Base-by-base conservation (phyloP, 2,329 filamentous ascomycete species). In the Colletotrichum nymphaeae region DNA sequence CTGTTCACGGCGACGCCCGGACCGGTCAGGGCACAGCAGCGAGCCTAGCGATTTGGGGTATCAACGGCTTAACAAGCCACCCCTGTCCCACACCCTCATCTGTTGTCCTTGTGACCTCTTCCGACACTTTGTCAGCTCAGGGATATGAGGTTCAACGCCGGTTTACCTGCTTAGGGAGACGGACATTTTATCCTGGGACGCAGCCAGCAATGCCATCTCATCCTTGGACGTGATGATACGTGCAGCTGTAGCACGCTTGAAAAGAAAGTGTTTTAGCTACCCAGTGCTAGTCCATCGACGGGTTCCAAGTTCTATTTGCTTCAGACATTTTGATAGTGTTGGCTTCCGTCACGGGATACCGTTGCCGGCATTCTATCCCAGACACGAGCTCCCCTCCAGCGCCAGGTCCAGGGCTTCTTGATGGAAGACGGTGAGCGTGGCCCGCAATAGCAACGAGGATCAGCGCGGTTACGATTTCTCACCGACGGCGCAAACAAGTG, bases 91-190 rank as follows among this genome's bases (percentile, higher is more conserved):
- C 53, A 69, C 53, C 67, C 55, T 70, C 22, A 60, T 65, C 67
- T 55, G 28, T 32, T 65, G 70, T 73, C 56, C 70, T 73, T 73
- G 70, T 73, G 70, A 73, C 67, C 70, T 73, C 60, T 60, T 49
- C 46, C 59, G 56, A 56, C 55, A 63, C 66, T 49, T 59, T 72
- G 69, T 64, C 59, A 63, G 46, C 53, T 69, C 70, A 65, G 70
- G 70, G 70, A 62, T 69, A 52, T 19, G 58, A 57, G 22, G 37
- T 57, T 53, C 55, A 64, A 64, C 42, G 46, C 28, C 46, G 65
- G 53, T 53, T 72, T 69, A 59, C 66, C 52, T 49, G 42, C 42
- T 22, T 69, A 64, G 69, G 32, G 53, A 16, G 24, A 55, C 66
- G 70, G 66, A 59, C 59, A 60, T 60, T 64, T 58, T 22, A 55